Evolutionary conservation across 2,329 filamentous ascomycete species (phyloP), one percentile per base, ranked within the genome.

Genomic region (Aureobasidium sp.): DNA sequence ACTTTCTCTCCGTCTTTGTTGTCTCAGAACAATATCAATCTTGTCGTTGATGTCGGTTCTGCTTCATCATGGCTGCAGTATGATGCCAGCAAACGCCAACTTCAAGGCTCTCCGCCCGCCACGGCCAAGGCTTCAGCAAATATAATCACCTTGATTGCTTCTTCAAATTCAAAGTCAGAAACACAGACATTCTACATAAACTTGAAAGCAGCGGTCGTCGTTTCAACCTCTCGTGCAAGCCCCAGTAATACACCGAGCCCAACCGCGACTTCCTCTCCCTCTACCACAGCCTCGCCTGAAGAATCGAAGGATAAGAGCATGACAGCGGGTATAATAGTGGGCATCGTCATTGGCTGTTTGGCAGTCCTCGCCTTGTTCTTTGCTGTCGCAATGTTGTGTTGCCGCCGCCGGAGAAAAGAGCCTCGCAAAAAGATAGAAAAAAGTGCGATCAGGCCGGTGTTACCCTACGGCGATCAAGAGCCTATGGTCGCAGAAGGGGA

Each of bases 21-120:
- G 44, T 71, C 67, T 5, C 69, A 76, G 57, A 67, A 72, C n/a
- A 71, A 75, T 37, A 73, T 78, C 17, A 70, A 72, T 51, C 66
- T 83, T 3, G 74, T 71, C 23, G 70, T 83, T 3, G 71, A 79
- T 44, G 66, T 83, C 23, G 76, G 74, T 5, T 64, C 74, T 15
- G 68, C 79, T 2, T 71, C 75, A 3, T 37, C 34, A 12, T 83
- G 82, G 79, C 72, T 84, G n/a, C 68, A 72, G 1, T 84, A 82
- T 67, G 76, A 82, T 64, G 59, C 75, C 17, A 66, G 64, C 10
- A 77, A 74, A 29, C 72, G 77, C 47, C 75, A 73, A 2, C 73
- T 84, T 2, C 70, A 71, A n/a, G 82, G 82, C 15, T 75, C 73
- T n/a, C 75, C 83, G 10, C 81, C 82, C 0, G 66, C 70, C 1